Percentiles rank a stretch among this genome's conserved stretches.
These are phyloP conservation scores for Hansenula anomala DNA, from an alignment of 1,139 yeast species.

Conservation along the genomic window DNA sequence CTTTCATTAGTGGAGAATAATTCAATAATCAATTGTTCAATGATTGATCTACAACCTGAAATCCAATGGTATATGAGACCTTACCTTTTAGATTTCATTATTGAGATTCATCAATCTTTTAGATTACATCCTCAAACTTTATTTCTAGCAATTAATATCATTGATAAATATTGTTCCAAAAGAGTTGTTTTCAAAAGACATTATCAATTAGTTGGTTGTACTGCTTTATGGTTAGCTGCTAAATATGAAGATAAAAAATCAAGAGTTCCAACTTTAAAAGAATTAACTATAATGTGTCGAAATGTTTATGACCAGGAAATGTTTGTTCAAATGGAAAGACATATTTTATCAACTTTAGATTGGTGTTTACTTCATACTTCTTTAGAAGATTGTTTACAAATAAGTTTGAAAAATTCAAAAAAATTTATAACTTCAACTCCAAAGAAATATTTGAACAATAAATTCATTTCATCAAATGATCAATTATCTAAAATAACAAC, in stretches of 20 bases:
- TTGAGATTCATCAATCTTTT: slow-evolving; percentile 75
- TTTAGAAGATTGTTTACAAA: slow-evolving; percentile 56
- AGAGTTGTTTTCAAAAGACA: slow-evolving; percentile 90
- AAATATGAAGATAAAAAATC: slow-evolving; percentile 87
- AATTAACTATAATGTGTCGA: slow-evolving; percentile 74
- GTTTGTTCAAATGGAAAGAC: slow-evolving; percentile 95
- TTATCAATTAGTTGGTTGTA: slow-evolving; percentile 88
- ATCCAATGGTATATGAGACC: slow-evolving; percentile 93
- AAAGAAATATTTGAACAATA: slow-evolving; percentile 14
- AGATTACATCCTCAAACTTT: slow-evolving; percentile 73
- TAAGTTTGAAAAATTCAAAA: slow-evolving; percentile 38
- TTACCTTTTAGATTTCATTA: slow-evolving; percentile 71
- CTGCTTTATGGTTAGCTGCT: slow-evolving; percentile 93
- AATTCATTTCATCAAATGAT: slow-evolving; percentile 15
- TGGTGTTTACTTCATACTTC: slow-evolving; percentile 55
- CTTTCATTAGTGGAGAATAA: slow-evolving; percentile 28
- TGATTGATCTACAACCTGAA: slow-evolving; percentile 92
- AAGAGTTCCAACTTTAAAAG: slow-evolving; percentile 76
- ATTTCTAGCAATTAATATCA: slow-evolving; percentile 71
- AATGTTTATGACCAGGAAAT: slow-evolving; percentile 82
- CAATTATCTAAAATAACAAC: slow-evolving; percentile 9
- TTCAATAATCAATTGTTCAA: slow-evolving; percentile 47
- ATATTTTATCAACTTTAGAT: slow-evolving; percentile 74
- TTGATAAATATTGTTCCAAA: slow-evolving; percentile 88
- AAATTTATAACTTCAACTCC: slow-evolving; percentile 20